Evolutionary conservation across 2,329 filamentous ascomycete species (phyloP), one percentile per base, ranked within the genome.

Genomic region (Stemphylium vesicarium): DNA sequence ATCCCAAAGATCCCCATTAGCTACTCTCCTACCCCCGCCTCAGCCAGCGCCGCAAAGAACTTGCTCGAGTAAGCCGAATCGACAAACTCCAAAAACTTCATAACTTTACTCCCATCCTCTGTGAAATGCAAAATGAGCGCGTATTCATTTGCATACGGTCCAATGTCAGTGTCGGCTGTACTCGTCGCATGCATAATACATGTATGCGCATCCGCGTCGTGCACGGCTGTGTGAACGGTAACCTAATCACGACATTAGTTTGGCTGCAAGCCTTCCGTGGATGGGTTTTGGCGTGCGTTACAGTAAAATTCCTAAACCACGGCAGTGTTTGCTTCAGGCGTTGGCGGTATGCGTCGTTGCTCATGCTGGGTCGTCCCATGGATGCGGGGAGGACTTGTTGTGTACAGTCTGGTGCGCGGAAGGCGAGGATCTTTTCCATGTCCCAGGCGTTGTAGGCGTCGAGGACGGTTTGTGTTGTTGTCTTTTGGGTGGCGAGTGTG

Each of bases 371-470:
- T 11, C 46, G 41, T 12, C 37, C 37, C 52, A 55, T 22, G n/a
- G 52, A 55, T 2, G 40, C 35, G 8, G 52, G 52, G 2, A 55
- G 29, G 7, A 50, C 52, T 31, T 35, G 46, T 11, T 42, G 41
- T 29, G 29, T 39, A 36, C 52, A 55, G 20, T 55, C 41, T 37
- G 52, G 45, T 5, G 46, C 6, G 22, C 52, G 52, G 29, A 24
- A 50, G 18, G 26, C 52, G 12, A 55, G 12, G 33, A 55, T 50
- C 12, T 31, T 20, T 4, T 49, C 38, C 2, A 54, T 33, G 24
- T 54, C 51, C 51, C 51, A 54, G 4, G 44, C 51, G 24, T 54
- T 49, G 45, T 49, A 54, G 4, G 38, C 51, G 29, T 43, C 51
- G 20, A 54, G 8, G 44, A 54, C 38, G n/a, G 33, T 31, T 46